Evolutionary conservation across 2,329 filamentous ascomycete species (phyloP), one percentile per base, ranked within the genome.

Genomic region (Colletotrichum lupini): DNA sequence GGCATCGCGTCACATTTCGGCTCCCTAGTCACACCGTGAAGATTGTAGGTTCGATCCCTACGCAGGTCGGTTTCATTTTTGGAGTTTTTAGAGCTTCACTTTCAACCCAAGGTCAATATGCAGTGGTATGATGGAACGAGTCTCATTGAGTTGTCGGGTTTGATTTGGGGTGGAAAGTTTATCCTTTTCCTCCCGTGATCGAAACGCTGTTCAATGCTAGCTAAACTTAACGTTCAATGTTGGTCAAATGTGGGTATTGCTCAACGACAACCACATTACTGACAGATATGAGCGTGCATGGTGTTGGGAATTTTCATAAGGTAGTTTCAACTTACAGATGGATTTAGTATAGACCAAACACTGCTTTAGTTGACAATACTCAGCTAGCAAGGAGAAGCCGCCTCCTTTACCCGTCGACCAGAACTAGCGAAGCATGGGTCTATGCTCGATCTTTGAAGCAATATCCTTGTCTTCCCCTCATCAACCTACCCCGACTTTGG

Each of bases 1-100:
- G 70, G 70, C 70, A 73, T 73, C 70, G 70, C 70, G 70, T 73
- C 70, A 73, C 59, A 73, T 73, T 73, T 73, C 70, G 70, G 70
- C 66, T 72, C 1, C 4, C 7, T 49, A 60, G 66, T 56, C 70
- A 65, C 3, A 49, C 70, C 69, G 59, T 73, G 70, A 73, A 73
- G 70, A 73, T 73, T 69, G 37, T 69, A 73, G 70, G 70, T 73
- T 73, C 70, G 70, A 73, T 70, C 66, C 66, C 60, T 73, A 70
- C 42, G 71, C 71, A 71, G 71, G 67, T 71, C 67, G 69, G 35
- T 3, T 16, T 16, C 35, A 37, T 42, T 42, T 42, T 37, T 42
- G 35, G 12, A 5, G 2, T 42, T 42, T 16, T 42, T 14, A 42
- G 12, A 16, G 5, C 37, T 2, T 42, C 14, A 19, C 16, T 42